phyloP scores from a whole-genome alignment of 2,329 filamentous ascomycete species.

The Penicillium sp. region DNA sequence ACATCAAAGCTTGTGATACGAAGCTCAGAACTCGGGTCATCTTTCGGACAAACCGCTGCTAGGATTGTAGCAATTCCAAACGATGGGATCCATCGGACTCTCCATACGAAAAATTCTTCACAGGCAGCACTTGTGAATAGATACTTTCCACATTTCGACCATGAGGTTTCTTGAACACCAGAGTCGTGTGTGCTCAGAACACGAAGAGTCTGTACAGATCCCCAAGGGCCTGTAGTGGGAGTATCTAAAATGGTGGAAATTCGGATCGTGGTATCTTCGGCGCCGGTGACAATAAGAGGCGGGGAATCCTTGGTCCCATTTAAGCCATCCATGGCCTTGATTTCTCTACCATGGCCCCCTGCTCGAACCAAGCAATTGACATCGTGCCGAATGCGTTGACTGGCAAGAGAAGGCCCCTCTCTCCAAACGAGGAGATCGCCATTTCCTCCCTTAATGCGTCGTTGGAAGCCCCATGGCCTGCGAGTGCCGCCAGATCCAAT shows the following conservation, averaged over 20 bases:
- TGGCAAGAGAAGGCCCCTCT: slow-evolving; percentile 60
- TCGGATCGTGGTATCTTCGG: slow-evolving; percentile 73
- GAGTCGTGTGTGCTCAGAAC: slow-evolving; percentile 76
- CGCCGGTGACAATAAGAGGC: slow-evolving; percentile 63
- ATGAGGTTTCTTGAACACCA: slow-evolving; percentile 78
- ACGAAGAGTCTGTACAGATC: slow-evolving; percentile 54
- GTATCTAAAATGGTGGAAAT: slow-evolving; percentile 52
- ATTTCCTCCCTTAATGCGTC: slow-evolving; percentile 21
- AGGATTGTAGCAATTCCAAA: slow-evolving; percentile 55
- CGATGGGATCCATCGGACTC: slow-evolving; percentile 57
- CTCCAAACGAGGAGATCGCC: slow-evolving; percentile 70
- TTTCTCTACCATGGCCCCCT: slow-evolving; percentile 84
- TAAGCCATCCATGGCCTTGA: slow-evolving; percentile 63
- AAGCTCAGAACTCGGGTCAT: slow-evolving; percentile 62
- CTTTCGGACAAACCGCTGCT: slow-evolving; percentile 50
- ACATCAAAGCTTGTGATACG: slow-evolving; percentile 80
- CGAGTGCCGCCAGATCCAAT: slow-evolving; percentile 85
- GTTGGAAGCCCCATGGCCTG: slow-evolving; percentile 67
- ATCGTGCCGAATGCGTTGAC: slow-evolving; percentile 41
- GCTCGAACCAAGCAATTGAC: slow-evolving; percentile 56
- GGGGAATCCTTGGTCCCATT: slow-evolving; percentile 12
- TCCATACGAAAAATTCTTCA: slow-evolving; percentile 90
- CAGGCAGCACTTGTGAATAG: slow-evolving; percentile 84
- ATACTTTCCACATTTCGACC: slow-evolving; percentile 65
- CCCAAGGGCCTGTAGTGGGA: slow-evolving; percentile 16